Base-by-base conservation (phyloP, 2,329 filamentous ascomycete genomes). In the Drechslerella dactyloides region DNA sequence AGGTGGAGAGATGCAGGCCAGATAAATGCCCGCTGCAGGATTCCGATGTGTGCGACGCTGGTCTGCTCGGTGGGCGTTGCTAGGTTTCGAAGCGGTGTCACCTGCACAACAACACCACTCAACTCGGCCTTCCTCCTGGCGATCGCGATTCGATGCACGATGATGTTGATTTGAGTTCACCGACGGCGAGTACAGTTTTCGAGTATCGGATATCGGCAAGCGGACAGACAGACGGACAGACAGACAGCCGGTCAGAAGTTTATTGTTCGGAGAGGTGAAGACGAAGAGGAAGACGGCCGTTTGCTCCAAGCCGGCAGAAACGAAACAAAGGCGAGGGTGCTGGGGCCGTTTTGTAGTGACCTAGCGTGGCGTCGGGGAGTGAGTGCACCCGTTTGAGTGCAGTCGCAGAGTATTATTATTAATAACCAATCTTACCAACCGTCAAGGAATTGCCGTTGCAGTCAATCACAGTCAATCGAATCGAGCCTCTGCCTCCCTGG, bases 321-420 rank as follows among this genome's bases (percentile, higher is more conserved):
- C 44, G 17, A 48, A 48, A 21, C n/a, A 21, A 10, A 23, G 17
- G n/a, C 19, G 44, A 21, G 44, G 44, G 44, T 6, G 17, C 44
- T 48, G 44, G n/a, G 6, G 44, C 44, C n/a, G 44, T 48, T 48
- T 48, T 48, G 44, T 48, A 48, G 44, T 48, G 44, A 17, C 5
- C 44, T 48, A 23, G 5, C 44, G 11, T 21, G 44, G 44, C 17
- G 44, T 48, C 44, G 15, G 44, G 17, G 17, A 48, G 44, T 48
- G 44, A 48, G 44, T 48, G 44, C 44, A 19, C 44, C 44, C n/a
- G 44, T 48, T 48, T 48, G 44, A 48, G 44, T 23, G 19, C 15
- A 23, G 44, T 48, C 44, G 44, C 44, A 48, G 37, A 42, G n/a
- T 42, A 33, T 33, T 33, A 33, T 33, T 33, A 33, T 33, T 33